Conservation (phyloP, 164 flowering plant species). For the Nymphaea thermarum region DNA sequence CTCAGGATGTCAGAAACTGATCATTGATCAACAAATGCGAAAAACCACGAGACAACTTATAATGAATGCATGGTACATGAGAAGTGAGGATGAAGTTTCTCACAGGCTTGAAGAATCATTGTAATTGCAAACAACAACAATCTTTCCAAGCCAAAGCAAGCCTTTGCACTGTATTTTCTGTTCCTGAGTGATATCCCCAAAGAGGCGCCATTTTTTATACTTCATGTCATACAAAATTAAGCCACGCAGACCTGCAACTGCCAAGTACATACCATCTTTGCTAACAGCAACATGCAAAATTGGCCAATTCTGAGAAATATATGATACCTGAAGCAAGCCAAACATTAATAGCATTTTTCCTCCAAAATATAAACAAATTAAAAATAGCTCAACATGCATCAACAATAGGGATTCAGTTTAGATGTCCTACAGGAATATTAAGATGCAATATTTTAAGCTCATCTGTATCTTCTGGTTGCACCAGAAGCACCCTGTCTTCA, state of each 20-base stretch:
- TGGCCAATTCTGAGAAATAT: constrained; percentile 97
- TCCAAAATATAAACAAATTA: neutral
- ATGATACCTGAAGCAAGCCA: constrained; percentile 54
- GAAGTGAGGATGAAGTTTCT: constrained; percentile 18
- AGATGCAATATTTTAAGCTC: constrained; percentile 82
- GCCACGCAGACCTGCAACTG: constrained; percentile 96
- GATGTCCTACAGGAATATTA: constrained; percentile 80
- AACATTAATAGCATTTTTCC: neutral
- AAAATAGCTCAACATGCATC: no score
- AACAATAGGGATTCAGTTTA: neutral
- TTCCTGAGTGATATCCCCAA: constrained; percentile 94
- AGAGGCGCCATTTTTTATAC: constrained; percentile 79
- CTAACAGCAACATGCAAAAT: constrained; percentile 89
- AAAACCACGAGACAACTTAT: neutral
- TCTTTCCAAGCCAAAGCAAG: constrained; percentile 91
- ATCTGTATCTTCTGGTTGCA: constrained; percentile 90
- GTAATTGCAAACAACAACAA: constrained; percentile 92
- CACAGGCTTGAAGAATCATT: constrained; percentile 71
- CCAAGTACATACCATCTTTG: constrained; percentile 89
- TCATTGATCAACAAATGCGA: neutral
- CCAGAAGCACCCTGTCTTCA: constrained; percentile 85
- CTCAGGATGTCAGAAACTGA: no score
- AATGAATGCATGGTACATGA: neutral
- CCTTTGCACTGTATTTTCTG: constrained; percentile 93
- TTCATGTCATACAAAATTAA: constrained; percentile 79